Base-by-base conservation (phyloP, 495 filamentous ascomycete genomes). In the Lasiosphaeriaceae sp. region DNA sequence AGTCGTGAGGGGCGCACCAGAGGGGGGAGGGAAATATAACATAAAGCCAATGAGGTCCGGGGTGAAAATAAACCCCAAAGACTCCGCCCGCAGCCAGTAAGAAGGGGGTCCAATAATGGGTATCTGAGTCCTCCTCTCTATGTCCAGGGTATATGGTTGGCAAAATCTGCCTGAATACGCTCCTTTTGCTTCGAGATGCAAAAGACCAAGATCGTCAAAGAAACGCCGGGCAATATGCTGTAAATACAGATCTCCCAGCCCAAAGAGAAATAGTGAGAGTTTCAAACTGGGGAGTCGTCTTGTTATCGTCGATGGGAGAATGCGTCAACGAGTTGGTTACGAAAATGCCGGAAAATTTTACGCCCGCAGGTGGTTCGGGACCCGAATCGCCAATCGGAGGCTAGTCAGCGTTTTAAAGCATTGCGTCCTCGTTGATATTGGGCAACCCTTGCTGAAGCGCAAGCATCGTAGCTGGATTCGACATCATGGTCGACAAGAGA, bases 401-500 rank as follows among this genome's bases (percentile, higher is more conserved):
- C 26, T 4, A 31, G 26, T 31, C 8, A 1, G 4, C 47, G n/a
- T n/a, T n/a, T 57, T 71, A 77, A 54, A 74, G 62, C 66, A 71
- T 72, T 48, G 69, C 64, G 39, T 80, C 76, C 55, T 80, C 77
- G 57, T 74, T 77, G 54, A 80, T 78, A 54, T 74, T 76, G 34
- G 77, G 77, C 22, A 80, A 53, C 26, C 54, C 55, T 34, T 70
- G 67, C 52, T 66, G 66, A 34, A 70, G 52, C 8, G 67, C 67
- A 12, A 70, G 52, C 39, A 68, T 54, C 12, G 61, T 54, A 19
- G 66, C 61, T 8, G 67, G 67, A 29, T 68, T 66, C 19, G 62
- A 67, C 56, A 75, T 67, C 64, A 78, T 78, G 22, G 71, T 71
- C 2, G 73, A 62, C 11, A 72, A 35, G 1, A 72, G 50, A 26